Evolutionary conservation across 2,329 filamentous ascomycete genomes (phyloP).

Genomic region (Penicillium sp.): DNA sequence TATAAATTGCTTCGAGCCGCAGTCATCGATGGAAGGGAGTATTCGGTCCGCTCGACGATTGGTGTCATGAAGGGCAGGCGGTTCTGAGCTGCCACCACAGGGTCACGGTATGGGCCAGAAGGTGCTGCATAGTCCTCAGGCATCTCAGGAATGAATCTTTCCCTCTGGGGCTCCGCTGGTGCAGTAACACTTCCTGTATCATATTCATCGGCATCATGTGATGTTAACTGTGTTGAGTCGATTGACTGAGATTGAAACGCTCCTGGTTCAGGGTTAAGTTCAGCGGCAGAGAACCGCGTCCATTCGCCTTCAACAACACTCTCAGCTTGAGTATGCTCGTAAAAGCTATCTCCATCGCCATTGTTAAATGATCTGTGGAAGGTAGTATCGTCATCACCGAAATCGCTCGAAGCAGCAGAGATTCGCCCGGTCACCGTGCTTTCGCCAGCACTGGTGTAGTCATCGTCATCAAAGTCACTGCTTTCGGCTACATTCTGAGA

Average conservation of each 20-base stretch:
- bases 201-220: constrained; percentile 23
- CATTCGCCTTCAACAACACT: constrained; percentile 72
- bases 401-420: constrained; percentile 67
- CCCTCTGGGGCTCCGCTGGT: constrained; percentile 44
- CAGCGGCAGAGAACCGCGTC: constrained; percentile 82
- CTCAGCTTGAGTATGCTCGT: constrained; percentile 52
- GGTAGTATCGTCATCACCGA: constrained; percentile 62
- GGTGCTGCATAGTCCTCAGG: constrained; percentile 87
- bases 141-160: constrained; percentile 64
- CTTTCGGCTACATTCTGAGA: constrained; percentile 62
- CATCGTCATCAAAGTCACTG: constrained; percentile 68
- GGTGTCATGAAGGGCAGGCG: constrained; percentile 98
- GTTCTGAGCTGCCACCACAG: constrained; percentile 80
- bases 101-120: constrained; percentile 79
- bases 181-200: constrained; percentile 37
- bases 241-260: constrained; percentile 26
- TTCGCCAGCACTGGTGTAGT: constrained; percentile 85
- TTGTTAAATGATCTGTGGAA: constrained; percentile 48
- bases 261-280: constrained; percentile 63
- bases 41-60: constrained; percentile 94
- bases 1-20: constrained; percentile 62
- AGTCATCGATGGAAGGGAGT: constrained; percentile 71
- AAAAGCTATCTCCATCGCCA: constrained; percentile 50
- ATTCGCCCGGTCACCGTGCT: constrained; percentile 79
- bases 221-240: constrained; percentile 27